Percentiles rank a stretch among this genome's conserved stretches.
These are phyloP conservation scores for Geotrichum klebahnii DNA, from an alignment of 1,139 yeast species.

Conservation along the genomic window DNA sequence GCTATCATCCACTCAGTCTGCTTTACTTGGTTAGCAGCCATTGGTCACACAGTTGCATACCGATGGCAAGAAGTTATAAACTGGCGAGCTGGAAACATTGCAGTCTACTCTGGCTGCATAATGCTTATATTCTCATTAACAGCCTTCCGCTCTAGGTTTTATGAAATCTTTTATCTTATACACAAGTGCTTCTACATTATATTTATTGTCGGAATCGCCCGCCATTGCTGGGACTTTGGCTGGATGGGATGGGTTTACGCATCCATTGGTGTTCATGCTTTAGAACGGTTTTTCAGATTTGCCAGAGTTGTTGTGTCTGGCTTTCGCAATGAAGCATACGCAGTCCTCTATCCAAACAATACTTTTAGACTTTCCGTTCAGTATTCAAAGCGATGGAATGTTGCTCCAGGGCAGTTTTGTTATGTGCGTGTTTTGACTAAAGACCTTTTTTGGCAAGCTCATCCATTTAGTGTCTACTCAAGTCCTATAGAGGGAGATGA, in stretches of 20 bases:
- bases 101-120: conserved; percentile 40
- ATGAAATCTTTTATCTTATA: conserved; percentile 43
- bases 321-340: conserved; percentile 40
- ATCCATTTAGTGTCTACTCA: conserved; percentile 59
- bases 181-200: conserved; percentile 42
- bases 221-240: conserved; percentile 45
- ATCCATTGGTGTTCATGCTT: conserved; percentile 40
- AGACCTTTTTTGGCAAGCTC: conserved; percentile 52
- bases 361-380: conserved; percentile 31
- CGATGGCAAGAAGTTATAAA: conserved; percentile 44
- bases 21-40: conserved; percentile 37
- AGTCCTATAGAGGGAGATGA: conserved; percentile 20
- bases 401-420: conserved; percentile 56
- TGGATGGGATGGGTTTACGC: conserved; percentile 47
- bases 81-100: conserved; percentile 47
- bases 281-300: conserved; percentile 41
- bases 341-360: conserved; percentile 32
- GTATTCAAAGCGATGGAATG: conserved; percentile 40
- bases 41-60: conserved; percentile 39
- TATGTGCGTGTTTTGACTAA: conserved; percentile 50
- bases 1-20: conserved; percentile 40
- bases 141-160: conserved; percentile 33
- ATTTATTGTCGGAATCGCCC: conserved; percentile 44
- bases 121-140: conserved; percentile 31
- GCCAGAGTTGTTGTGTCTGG: conserved; percentile 42